Conservation (phyloP, 208 protist species). For the Dictyostelium gargantuum region DNA sequence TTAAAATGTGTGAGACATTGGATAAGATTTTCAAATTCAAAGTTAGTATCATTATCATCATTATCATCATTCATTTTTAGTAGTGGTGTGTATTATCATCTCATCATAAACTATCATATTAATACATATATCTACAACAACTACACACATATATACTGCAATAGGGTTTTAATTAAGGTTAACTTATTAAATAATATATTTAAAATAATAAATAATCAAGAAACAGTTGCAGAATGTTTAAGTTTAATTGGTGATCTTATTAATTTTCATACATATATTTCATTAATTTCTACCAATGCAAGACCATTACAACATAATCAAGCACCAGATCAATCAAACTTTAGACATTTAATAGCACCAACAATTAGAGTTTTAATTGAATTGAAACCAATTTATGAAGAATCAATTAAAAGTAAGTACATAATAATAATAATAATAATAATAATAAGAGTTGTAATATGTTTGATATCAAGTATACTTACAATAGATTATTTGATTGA, state of each 20-base stretch:
- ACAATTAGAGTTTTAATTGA: slow-evolving; percentile 25
- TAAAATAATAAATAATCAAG: background rate
- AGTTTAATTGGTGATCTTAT: slow-evolving; percentile 55
- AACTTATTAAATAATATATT: slow-evolving; percentile 31
- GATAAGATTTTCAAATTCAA: slow-evolving; percentile 29
- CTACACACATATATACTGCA: background rate
- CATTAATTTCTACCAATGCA: background rate
- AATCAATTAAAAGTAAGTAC: slow-evolving; percentile 14
- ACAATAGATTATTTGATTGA: too few species aligned
- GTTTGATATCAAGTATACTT: too few species aligned
- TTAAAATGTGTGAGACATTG: slow-evolving; percentile 45
- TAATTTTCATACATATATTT: slow-evolving; percentile 45
- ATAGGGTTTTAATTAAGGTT: background rate
- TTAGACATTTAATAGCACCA: slow-evolving; percentile 25
- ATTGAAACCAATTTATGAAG: slow-evolving; percentile 30
- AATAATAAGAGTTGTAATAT: too few species aligned
- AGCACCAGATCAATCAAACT: background rate
- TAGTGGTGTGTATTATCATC: too few species aligned
- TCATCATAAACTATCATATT: too few species aligned
- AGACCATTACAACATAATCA: background rate
- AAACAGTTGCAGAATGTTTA: background rate
- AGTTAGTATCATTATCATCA: background rate
- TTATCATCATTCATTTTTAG: too few species aligned
- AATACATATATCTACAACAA: too few species aligned
- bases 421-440: too few species aligned